Conservation (phyloP, 495 filamentous ascomycete genomes). For the Penicillium paxilli region DNA sequence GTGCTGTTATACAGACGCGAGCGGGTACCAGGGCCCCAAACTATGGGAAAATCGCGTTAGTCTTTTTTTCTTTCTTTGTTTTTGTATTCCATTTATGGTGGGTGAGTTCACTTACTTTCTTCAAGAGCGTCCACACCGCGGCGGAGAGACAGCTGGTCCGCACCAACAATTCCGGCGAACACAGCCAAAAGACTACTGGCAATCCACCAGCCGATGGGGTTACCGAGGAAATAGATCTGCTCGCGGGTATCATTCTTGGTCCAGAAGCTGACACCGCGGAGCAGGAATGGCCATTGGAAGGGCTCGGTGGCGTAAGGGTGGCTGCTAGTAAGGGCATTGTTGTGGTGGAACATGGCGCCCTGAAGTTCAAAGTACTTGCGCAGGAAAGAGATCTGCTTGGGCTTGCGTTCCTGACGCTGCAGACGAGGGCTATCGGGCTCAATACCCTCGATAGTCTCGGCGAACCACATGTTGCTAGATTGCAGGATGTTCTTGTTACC, state of each 20-base stretch:
- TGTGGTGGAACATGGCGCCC: slow-evolving; percentile 98
- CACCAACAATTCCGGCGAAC: slow-evolving; percentile 87
- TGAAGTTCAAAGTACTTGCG: slow-evolving; percentile 96
- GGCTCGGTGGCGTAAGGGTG: slow-evolving; percentile 94
- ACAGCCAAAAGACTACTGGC: slow-evolving; percentile 88
- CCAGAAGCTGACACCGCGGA: slow-evolving; percentile 98
- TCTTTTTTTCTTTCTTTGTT: neutral
- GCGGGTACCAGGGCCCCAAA: slow-evolving; percentile 70
- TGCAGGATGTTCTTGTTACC: slow-evolving; percentile 96
- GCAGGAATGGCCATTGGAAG: slow-evolving; percentile 96
- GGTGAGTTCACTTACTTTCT: slow-evolving; percentile 66
- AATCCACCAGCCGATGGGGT: slow-evolving; percentile 98
- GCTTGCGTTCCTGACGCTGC: slow-evolving; percentile 67
- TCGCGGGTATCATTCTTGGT: slow-evolving; percentile 93
- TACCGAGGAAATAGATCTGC: slow-evolving; percentile 98
- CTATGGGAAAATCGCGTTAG: slow-evolving; percentile 1
- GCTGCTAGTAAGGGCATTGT: slow-evolving; percentile 94
- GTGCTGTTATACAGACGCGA: slow-evolving; percentile 96
- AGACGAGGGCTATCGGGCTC: slow-evolving; percentile 66
- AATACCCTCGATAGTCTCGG: slow-evolving; percentile 85
- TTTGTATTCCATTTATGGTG: neutral
- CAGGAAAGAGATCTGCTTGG: slow-evolving; percentile 83
- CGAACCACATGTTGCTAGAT: slow-evolving; percentile 90
- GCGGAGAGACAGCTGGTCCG: slow-evolving; percentile 88
- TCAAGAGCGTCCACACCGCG: slow-evolving; percentile 93